Evolutionary conservation across 257 asterid genomes (phyloP), one percentile per base, ranked within the genome.

Genomic region (Scutellaria minor): DNA sequence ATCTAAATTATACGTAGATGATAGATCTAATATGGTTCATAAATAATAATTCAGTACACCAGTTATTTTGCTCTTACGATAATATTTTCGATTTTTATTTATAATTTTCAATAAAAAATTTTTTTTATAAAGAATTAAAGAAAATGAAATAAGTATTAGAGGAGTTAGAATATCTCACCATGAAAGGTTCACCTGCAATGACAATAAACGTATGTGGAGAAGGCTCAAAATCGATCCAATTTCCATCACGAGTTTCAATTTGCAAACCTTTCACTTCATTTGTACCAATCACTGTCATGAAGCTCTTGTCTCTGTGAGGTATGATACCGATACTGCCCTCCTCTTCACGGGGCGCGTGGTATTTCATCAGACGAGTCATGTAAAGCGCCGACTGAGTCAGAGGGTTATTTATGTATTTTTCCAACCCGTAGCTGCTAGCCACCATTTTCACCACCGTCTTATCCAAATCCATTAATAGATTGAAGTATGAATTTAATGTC

Each of bases 241-340:
- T 64, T 0, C 92, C 90, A 46, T 79, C 74, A 1, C 66, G 81
- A 27, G 86, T 75, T 71, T 84, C 71, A n/a, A 87, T 81, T 80
- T 83, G 73, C 72, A 87, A 73, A 31, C 84, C 79, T 42, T 73
- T 63, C 1, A 80, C 87, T 18, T 85, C 71, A 72, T 72, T 82
- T 2, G 86, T 76, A 35, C 81, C 78, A 6, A 86, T 77, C n/a
- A 84, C 40, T 10, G 77, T 24, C 65, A 86, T 15, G 6, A 86
- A 82, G 15, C 64, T 74, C 73, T 82, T 84, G 71, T 86, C 89
- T 20, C 74, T 78, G n/a, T 86, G 92, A 57, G 86, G 81, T 4
- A 53, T 0, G 20, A 84, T 52, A 2, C 92, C 92, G 37, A 72
- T 12, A 9, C 11, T 2, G 3, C 46, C 9, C 22, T 41, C 27